phyloP scores from a whole-genome alignment of 345 rosid genomes.

The Brassica cretica region DNA sequence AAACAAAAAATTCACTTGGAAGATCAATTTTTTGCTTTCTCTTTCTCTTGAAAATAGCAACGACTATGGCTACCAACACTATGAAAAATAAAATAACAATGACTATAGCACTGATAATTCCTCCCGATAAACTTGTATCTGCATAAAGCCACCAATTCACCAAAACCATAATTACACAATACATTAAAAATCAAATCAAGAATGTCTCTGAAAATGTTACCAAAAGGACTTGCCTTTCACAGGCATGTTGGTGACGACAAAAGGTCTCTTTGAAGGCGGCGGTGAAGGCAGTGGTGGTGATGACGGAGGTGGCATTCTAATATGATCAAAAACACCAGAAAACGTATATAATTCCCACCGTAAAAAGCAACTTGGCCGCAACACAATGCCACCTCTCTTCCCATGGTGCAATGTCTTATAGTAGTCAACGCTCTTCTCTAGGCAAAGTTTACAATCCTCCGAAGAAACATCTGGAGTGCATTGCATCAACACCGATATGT shows the following conservation, averaged over 20 bases:
- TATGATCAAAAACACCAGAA: not conserved
- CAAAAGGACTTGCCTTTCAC: not conserved
- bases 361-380: slow-evolving; percentile 28
- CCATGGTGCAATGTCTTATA: slow-evolving; percentile 5
- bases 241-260: not conserved
- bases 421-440: not conserved
- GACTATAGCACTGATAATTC: slow-evolving; percentile 9
- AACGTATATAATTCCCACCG: slow-evolving; percentile 28
- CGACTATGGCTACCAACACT: slow-evolving; percentile 8
- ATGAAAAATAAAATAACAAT: not conserved
- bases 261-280: not conserved
- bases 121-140: not conserved
- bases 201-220: not conserved
- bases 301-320: not conserved
- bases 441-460: slow-evolving; percentile 27
- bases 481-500: slow-evolving; percentile 32
- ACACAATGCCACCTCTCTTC: not conserved
- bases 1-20: slow-evolving; percentile 26
- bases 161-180: not conserved
- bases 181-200: not conserved
- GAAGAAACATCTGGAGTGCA: slow-evolving; percentile 44
- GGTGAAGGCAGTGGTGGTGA: not conserved
- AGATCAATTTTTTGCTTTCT: slow-evolving; percentile 5
- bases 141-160: not conserved
- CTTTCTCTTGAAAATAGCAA: slow-evolving; percentile 14